Evolutionary conservation across 805 yeast genomes (phyloP).

Genomic region (Kodamaea laetipori): DNA sequence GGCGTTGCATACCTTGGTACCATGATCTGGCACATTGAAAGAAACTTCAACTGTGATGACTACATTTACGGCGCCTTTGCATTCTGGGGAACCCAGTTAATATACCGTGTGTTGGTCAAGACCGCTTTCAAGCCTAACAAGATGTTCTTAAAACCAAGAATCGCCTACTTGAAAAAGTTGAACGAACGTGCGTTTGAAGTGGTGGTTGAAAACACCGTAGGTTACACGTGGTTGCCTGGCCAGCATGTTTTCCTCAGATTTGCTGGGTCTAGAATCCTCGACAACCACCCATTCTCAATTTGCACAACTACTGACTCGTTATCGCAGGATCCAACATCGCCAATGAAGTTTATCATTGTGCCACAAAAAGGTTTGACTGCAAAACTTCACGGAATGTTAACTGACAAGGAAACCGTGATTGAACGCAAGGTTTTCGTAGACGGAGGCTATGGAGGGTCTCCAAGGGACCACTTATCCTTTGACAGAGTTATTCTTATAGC

Average conservation of each 20-base stretch:
- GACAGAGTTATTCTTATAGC: constrained; percentile 44
- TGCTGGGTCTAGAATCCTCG: constrained; percentile 44
- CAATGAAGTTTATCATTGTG: constrained; percentile 46
- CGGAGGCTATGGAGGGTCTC: constrained; percentile 60
- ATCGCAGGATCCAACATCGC: constrained; percentile 18
- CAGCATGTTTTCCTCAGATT: constrained; percentile 56
- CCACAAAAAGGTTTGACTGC: constrained; percentile 51
- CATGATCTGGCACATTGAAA: constrained; percentile 47
- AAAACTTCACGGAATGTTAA: constrained; percentile 28
- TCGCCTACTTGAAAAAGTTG: constrained; percentile 30
- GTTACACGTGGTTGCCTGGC: constrained; percentile 52
- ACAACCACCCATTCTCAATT: constrained; percentile 60
- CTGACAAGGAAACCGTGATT: constrained; percentile 24
- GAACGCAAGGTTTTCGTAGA: constrained; percentile 43
- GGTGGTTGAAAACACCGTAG: constrained; percentile 35
- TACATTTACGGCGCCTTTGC: constrained; percentile 54
- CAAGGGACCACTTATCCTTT: constrained; percentile 47
- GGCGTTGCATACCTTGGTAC: constrained; percentile 51
- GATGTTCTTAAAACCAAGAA: constrained; percentile 40
- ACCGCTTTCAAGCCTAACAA: constrained; percentile 48
- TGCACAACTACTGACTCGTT: constrained; percentile 27
- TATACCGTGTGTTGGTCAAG: constrained; percentile 48
- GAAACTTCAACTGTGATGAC: constrained; percentile 34
- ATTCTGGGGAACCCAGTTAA: constrained; percentile 51
- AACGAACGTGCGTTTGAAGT: constrained; percentile 32